Conservation (phyloP, 108 stramenopile genomes). For the Cyclotella distinguenda region DNA sequence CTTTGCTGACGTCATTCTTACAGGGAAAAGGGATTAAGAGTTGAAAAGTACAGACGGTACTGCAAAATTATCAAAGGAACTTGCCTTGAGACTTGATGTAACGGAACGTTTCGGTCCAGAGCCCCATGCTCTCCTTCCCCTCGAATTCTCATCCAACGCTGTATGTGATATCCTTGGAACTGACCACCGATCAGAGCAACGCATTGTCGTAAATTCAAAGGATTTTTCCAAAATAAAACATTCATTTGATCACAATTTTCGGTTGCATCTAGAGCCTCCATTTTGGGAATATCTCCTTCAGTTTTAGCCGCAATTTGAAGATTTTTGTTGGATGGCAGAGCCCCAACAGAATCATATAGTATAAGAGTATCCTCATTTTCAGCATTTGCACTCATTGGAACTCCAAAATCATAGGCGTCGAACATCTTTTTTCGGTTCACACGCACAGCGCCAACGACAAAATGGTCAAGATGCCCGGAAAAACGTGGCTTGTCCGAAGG, state of each 20-base stretch:
- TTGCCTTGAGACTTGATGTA: constrained; percentile 41
- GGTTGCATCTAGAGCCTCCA: constrained; percentile 39
- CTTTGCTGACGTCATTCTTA: constrained; percentile 24
- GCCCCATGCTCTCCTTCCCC: constrained; percentile 5
- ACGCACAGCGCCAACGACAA: constrained; percentile 19
- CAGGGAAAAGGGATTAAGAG: background rate
- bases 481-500: background rate
- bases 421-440: constrained; percentile 31
- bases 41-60: too few species aligned
- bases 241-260: constrained; percentile 58
- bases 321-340: constrained; percentile 15
- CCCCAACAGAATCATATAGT: constrained; percentile 14
- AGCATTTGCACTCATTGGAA: constrained; percentile 14
- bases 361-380: constrained; percentile 22
- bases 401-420: constrained; percentile 39
- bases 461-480: constrained; percentile 13
- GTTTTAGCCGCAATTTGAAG: background rate
- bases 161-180: constrained; percentile 56
- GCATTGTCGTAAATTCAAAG: constrained; percentile 32
- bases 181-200: constrained; percentile 47
- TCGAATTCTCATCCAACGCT: constrained; percentile 47
- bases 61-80: background rate
- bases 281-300: constrained; percentile 1
- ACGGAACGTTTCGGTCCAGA: constrained; percentile 25
- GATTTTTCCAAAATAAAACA: constrained; percentile 33